phyloP scores from a whole-genome alignment of 2,329 filamentous ascomycete species.

The Pseudocercospora musae region DNA sequence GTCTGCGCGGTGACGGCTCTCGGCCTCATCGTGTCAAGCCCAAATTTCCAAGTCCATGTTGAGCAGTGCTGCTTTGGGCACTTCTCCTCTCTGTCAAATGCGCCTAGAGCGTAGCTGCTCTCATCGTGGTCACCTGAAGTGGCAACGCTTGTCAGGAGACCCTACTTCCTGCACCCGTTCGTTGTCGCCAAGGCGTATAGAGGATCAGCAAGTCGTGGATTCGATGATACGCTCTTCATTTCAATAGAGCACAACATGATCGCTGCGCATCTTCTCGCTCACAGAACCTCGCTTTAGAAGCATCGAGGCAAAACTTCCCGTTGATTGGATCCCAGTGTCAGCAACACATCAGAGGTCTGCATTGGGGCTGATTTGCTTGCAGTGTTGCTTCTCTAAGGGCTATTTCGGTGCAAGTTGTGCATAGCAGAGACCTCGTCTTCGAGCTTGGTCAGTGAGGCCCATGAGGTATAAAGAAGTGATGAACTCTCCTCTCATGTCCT shows the following conservation, averaged over 20 bases:
- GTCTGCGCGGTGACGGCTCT: background rate
- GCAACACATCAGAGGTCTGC: background rate
- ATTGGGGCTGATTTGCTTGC: background rate
- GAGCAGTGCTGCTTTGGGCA: background rate
- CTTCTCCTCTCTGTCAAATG: background rate
- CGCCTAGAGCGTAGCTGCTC: background rate
- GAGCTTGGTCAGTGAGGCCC: background rate
- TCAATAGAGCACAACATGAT: conserved; percentile 3
- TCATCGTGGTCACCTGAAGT: background rate
- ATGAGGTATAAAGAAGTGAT: conserved; percentile 9
- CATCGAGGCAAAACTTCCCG: background rate
- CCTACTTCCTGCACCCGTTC: background rate
- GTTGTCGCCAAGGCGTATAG: conserved; percentile 1
- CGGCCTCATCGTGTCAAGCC: background rate
- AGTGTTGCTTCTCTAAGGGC: background rate
- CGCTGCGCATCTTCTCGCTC: background rate
- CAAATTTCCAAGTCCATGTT: background rate
- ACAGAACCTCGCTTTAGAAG: background rate
- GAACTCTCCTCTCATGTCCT: background rate
- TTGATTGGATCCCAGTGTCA: background rate
- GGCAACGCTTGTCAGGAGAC: background rate
- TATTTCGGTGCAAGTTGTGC: background rate
- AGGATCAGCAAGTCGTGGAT: background rate
- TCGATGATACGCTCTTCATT: background rate
- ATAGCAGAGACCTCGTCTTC: background rate